Evolutionary conservation across 495 filamentous ascomycete species (phyloP).

Genomic region (Hyaloscypha finlandica): DNA sequence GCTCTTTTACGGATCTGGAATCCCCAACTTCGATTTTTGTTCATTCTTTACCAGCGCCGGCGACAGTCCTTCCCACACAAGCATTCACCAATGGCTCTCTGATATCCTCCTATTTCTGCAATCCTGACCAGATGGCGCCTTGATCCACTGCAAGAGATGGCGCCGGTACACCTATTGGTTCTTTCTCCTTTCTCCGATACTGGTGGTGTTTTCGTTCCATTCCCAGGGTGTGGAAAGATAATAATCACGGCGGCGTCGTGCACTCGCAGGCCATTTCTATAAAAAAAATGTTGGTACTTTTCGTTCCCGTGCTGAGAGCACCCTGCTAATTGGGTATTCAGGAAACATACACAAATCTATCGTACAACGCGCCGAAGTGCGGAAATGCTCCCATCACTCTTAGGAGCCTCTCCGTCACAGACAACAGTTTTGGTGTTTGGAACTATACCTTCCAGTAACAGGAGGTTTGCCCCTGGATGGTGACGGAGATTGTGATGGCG

Average conservation of each 20-base stretch:
- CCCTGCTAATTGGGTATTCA: not conserved
- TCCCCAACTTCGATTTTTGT: conserved; percentile 8
- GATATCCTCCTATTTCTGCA: conserved; percentile 18
- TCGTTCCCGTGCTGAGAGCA: not conserved
- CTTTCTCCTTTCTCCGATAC: conserved; percentile 11
- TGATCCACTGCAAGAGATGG: conserved; percentile 5
- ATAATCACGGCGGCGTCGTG: conserved; percentile 12
- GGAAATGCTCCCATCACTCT: conserved; percentile 4
- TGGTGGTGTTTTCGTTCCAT: conserved; percentile 8
- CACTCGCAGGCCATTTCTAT: conserved; percentile 6
- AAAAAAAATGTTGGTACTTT: not conserved
- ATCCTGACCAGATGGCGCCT: conserved; percentile 10
- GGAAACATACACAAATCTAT: conserved; percentile 15
- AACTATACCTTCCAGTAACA: conserved; percentile 7
- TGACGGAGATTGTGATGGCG: conserved; percentile 6
- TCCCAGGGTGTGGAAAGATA: conserved; percentile 15
- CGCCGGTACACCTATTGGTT: conserved; percentile 11
- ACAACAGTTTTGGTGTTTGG: conserved; percentile 16
- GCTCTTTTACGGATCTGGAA: conserved; percentile 7
- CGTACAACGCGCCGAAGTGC: conserved; percentile 7
- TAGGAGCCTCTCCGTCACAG: conserved; percentile 7
- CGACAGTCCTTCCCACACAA: conserved; percentile 18
- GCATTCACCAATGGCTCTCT: conserved; percentile 17
- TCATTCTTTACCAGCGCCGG: conserved; percentile 18
- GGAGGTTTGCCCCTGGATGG: conserved; percentile 2